A percentile compares a stretch with the other conserved stretches of the same genome.
phyloP scores from a whole-genome alignment of 345 rosid genomes.

The Boechera retrofracta region DNA sequence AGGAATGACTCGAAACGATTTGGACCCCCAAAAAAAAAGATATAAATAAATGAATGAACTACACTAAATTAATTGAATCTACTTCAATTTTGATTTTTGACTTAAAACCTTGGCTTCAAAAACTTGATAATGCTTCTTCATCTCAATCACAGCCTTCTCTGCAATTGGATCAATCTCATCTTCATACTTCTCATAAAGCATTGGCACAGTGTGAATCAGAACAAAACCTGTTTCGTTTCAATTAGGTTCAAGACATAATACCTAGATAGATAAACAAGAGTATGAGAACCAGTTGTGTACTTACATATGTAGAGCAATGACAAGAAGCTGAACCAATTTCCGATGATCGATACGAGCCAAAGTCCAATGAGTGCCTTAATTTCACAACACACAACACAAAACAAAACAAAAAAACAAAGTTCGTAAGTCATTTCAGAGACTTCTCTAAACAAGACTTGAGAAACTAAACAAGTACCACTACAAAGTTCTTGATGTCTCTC shows the following conservation, averaged over 20 bases:
- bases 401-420: background rate
- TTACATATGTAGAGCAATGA: slow-evolving; percentile 87
- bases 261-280: background rate
- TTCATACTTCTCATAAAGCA: slow-evolving; percentile 79
- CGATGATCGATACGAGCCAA: slow-evolving; percentile 77
- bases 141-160: slow-evolving; percentile 67
- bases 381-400: slow-evolving; percentile 37
- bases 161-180: slow-evolving; percentile 81
- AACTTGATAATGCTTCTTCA: slow-evolving; percentile 66
- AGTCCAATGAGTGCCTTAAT: slow-evolving; percentile 69
- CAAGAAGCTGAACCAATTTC: slow-evolving; percentile 82
- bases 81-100: slow-evolving; percentile 3
- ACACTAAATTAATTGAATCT: slow-evolving; percentile 9
- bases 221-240: slow-evolving; percentile 56
- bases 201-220: slow-evolving; percentile 70
- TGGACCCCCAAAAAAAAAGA: background rate
- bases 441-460: background rate
- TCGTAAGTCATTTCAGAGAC: slow-evolving; percentile 8
- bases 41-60: slow-evolving; percentile 19
- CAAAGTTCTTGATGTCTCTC: slow-evolving; percentile 45
- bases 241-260: background rate
- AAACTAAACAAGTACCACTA: slow-evolving; percentile 31
- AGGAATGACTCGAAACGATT: background rate
- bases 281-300: slow-evolving; percentile 26
- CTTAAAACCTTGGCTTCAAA: slow-evolving; percentile 66